phyloP scores from a whole-genome alignment of 768 basidiomycete species.

The Podaxis pistillaris region DNA sequence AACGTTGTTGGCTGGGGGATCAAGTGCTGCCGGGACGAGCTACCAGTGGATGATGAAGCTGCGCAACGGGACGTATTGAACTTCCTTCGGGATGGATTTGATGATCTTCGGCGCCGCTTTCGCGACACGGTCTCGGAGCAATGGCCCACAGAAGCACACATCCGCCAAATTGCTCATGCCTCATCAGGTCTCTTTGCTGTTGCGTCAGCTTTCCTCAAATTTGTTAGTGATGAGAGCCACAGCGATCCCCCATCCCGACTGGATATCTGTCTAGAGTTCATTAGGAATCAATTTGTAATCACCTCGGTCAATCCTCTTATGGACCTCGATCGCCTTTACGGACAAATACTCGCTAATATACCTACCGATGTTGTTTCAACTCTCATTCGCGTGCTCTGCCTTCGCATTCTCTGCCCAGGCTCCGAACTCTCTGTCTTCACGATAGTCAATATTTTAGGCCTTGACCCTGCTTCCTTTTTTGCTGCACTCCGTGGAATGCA shows the following conservation, averaged over 20 bases:
- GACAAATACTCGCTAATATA: background rate
- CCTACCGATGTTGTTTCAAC: background rate
- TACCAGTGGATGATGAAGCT: background rate
- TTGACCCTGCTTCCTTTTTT: background rate
- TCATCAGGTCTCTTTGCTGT: background rate
- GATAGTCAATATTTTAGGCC: background rate
- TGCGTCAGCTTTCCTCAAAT: background rate
- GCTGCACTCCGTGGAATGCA: background rate
- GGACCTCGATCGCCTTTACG: background rate
- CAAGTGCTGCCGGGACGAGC: background rate
- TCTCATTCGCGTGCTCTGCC: background rate
- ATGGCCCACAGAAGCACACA: background rate
- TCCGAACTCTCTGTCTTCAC: background rate
- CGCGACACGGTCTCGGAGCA: background rate
- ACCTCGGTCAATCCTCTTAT: background rate
- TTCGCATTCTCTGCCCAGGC: slow-evolving; percentile 1
- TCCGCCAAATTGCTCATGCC: background rate
- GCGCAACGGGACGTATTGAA: background rate
- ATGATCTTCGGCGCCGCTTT: background rate
- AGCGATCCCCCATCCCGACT: background rate
- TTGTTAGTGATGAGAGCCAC: background rate
- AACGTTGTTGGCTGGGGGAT: background rate
- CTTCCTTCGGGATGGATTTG: background rate
- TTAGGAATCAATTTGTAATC: background rate
- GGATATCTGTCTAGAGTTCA: background rate